Percentiles rank a stretch among this genome's conserved stretches.
Conservation (phyloP, 352 stramenopile genomes). For the Phytophthora cactorum region DNA sequence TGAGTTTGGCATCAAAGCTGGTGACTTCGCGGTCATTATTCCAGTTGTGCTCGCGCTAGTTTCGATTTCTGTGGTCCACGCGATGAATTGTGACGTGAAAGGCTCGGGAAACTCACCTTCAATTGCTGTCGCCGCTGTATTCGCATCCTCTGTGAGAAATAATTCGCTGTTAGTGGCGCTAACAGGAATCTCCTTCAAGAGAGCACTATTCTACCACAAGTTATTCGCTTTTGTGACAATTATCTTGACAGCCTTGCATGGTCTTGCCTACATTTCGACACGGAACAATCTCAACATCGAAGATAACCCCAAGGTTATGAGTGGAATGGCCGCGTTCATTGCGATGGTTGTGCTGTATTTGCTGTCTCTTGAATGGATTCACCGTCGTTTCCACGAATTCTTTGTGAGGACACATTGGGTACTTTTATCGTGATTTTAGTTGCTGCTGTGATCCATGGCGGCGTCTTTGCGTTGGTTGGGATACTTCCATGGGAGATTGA, state of each 20-base stretch:
- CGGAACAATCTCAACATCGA: not conserved
- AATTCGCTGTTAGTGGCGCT: slow-evolving; percentile 43
- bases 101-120: slow-evolving; percentile 27
- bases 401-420: slow-evolving; percentile 59
- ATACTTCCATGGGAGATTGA: slow-evolving; percentile 40
- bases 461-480: slow-evolving; percentile 30
- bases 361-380: slow-evolving; percentile 40
- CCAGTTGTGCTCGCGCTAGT: slow-evolving; percentile 19
- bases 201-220: slow-evolving; percentile 56
- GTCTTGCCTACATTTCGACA: slow-evolving; percentile 36
- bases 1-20: slow-evolving; percentile 36
- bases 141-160: slow-evolving; percentile 49
- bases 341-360: slow-evolving; percentile 35
- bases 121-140: slow-evolving; percentile 37
- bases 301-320: slow-evolving; percentile 7
- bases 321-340: slow-evolving; percentile 33
- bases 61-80: slow-evolving; percentile 13
- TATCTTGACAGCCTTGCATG: slow-evolving; percentile 40
- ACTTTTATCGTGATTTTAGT: slow-evolving; percentile 46
- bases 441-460: slow-evolving; percentile 42
- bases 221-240: slow-evolving; percentile 43
- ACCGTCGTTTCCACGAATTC: slow-evolving; percentile 49
- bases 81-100: slow-evolving; percentile 14
- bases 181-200: slow-evolving; percentile 52
- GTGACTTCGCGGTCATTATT: slow-evolving; percentile 39